These are phyloP conservation scores for Colletotrichum acutatum DNA, from an alignment of 2,329 filamentous ascomycete genomes.

Conservation along the genomic window DNA sequence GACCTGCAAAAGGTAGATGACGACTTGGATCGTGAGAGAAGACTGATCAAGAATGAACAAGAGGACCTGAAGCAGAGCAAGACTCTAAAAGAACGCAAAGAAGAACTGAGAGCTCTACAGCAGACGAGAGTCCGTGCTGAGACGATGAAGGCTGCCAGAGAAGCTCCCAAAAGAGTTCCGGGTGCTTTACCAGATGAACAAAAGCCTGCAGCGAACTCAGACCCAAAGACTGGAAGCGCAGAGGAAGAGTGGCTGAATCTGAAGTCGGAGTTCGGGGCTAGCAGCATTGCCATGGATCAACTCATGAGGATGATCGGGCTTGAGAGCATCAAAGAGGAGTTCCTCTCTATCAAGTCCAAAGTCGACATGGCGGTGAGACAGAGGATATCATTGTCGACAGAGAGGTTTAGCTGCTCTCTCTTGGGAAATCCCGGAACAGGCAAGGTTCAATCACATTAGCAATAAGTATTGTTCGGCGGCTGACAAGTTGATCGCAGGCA, in stretches of 20 bases:
- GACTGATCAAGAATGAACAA: constrained; percentile 51
- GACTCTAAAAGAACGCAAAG: constrained; percentile 55
- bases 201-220: too few species aligned
- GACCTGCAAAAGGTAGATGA: constrained; percentile 62
- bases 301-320: constrained; percentile 79
- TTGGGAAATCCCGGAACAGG: constrained; percentile 83
- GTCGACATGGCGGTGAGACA: constrained; percentile 72
- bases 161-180: background rate
- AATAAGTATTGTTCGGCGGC: background rate
- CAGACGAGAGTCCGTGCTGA: constrained; percentile 41
- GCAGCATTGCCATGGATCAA: constrained; percentile 66
- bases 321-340: constrained; percentile 73
- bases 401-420: constrained; percentile 71
- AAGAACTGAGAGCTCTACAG: constrained; percentile 57
- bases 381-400: constrained; percentile 60
- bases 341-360: constrained; percentile 71
- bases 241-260: constrained; percentile 69
- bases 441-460: constrained; percentile 42
- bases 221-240: constrained; percentile 42
- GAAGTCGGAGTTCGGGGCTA: constrained; percentile 63
- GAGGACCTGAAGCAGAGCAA: constrained; percentile 58
- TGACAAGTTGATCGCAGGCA: constrained; percentile 49
- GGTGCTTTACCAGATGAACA: background rate
- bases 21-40: constrained; percentile 61
- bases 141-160: constrained; percentile 23